These are phyloP conservation scores for Penicillium bovifimosum DNA, from an alignment of 495 filamentous ascomycete genomes.

Conservation along the genomic window DNA sequence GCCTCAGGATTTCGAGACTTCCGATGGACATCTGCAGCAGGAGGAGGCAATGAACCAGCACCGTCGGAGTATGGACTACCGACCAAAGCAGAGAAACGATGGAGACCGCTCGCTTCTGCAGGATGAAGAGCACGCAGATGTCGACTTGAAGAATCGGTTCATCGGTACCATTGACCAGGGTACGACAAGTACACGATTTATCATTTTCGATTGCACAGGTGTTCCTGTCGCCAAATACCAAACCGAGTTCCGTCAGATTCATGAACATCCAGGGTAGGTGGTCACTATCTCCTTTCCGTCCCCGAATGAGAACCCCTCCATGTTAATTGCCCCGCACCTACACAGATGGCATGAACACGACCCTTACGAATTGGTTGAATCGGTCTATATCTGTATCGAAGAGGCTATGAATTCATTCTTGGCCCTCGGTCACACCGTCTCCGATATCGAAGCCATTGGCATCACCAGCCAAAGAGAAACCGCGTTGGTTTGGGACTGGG, in stretches of 20 bases:
- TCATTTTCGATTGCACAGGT: conserved; percentile 82
- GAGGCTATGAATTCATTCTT: conserved; percentile 69
- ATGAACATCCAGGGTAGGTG: conserved; percentile 82
- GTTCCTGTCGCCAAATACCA: conserved; percentile 82
- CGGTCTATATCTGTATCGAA: conserved; percentile 81
- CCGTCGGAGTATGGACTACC: conserved; percentile 19
- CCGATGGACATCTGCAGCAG: neutral
- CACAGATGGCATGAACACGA: conserved; percentile 93
- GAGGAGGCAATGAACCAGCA: neutral
- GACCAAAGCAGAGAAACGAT: conserved; percentile 31
- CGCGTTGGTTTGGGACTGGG: conserved; percentile 82
- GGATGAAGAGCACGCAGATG: conserved; percentile 28
- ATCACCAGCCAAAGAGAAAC: conserved; percentile 97
- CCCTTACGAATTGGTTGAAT: conserved; percentile 69
- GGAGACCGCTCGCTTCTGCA: conserved; percentile 42
- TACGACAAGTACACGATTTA: conserved; percentile 86
- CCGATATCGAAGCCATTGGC: conserved; percentile 77
- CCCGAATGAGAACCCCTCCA: neutral
- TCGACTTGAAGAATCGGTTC: conserved; percentile 44
- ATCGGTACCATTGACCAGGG: conserved; percentile 84
- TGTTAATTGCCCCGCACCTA: conserved; percentile 4
- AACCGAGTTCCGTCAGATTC: conserved; percentile 84
- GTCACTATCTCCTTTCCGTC: neutral
- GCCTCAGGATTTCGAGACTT: conserved; percentile 20
- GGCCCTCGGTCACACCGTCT: conserved; percentile 60